phyloP scores from a whole-genome alignment of 768 basidiomycete species.

The Amanita jacksonii region DNA sequence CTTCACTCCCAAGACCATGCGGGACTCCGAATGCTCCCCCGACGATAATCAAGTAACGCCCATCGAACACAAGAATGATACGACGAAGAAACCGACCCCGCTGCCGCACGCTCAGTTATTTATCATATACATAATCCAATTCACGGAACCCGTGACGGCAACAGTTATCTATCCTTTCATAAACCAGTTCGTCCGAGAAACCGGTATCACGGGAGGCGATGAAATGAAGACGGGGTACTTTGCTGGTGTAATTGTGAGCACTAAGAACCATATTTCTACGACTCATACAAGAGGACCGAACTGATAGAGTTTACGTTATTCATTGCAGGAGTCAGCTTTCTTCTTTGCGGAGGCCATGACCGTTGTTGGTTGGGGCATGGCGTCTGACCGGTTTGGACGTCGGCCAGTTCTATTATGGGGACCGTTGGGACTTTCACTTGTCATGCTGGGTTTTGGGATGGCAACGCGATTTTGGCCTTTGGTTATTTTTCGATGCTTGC shows the following conservation, averaged over 20 bases:
- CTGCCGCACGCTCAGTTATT: conserved; percentile 23
- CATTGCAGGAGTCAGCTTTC: conserved; percentile 32
- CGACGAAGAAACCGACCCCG: conserved; percentile 13
- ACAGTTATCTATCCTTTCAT: conserved; percentile 32
- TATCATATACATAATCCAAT: conserved; percentile 23
- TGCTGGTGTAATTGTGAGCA: conserved; percentile 32
- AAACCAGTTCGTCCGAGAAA: conserved; percentile 25
- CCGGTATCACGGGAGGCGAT: conserved; percentile 27
- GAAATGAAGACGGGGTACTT: conserved; percentile 31
- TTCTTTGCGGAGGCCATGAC: conserved; percentile 34
- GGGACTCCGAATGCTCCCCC: background rate
- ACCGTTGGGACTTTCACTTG: conserved; percentile 20
- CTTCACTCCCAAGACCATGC: background rate
- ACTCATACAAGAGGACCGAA: too few species aligned
- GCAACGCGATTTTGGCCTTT: conserved; percentile 29
- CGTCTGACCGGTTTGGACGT: conserved; percentile 29
- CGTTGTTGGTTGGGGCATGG: conserved; percentile 34
- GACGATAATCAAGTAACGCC: background rate
- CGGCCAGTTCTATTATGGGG: conserved; percentile 25
- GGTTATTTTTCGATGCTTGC: too few species aligned
- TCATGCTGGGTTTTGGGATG: conserved; percentile 31
- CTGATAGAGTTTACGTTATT: too few species aligned
- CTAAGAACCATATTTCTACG: too few species aligned
- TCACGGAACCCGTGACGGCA: conserved; percentile 26
- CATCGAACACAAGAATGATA: background rate